Percentiles rank a stretch among this genome's conserved stretches.
phyloP scores from a whole-genome alignment of 441 rosid species.

The Pelargonium citronellum region DNA sequence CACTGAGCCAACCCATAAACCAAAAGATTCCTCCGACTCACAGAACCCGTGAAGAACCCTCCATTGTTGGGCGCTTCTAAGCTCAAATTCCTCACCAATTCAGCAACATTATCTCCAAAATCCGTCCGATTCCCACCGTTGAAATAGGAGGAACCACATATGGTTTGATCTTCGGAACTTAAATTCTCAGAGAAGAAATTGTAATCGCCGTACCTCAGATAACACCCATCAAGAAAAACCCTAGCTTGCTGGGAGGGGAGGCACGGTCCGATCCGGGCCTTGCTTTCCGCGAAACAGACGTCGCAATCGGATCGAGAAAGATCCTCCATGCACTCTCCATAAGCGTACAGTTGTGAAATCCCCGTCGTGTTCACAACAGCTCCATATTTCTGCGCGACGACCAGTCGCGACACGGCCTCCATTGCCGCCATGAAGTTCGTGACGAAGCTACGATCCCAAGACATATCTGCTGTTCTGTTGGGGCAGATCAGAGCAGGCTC shows the following conservation, averaged over 20 bases:
- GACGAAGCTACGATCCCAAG: no score
- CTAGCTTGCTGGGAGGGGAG: constrained; percentile 59
- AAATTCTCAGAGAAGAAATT: constrained; percentile 55
- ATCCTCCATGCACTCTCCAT: constrained; percentile 78
- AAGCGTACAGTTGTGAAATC: constrained; percentile 30
- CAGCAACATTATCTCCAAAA: constrained; percentile 39
- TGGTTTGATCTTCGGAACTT: constrained; percentile 31
- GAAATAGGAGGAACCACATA: constrained; percentile 40
- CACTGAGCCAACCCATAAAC: constrained; percentile 90
- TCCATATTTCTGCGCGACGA: no score
- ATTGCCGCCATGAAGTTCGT: no score
- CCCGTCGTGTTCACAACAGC: no score
- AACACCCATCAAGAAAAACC: constrained; percentile 72
- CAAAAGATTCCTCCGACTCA: constrained; percentile 42
- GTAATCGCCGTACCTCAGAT: constrained; percentile 66
- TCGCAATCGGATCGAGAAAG: constrained; percentile 57
- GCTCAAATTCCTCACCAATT: constrained; percentile 55
- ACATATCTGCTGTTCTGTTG: neutral
- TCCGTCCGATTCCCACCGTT: constrained; percentile 46
- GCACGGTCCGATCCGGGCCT: constrained; percentile 57
- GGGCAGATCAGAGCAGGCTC: no score
- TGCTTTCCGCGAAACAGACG: constrained; percentile 72
- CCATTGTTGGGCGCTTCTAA: constrained; percentile 38
- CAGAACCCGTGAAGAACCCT: constrained; percentile 58
- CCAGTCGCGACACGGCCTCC: no score